phyloP scores from a whole-genome alignment of 805 yeast species.

The Scheffersomyces spartinae region DNA sequence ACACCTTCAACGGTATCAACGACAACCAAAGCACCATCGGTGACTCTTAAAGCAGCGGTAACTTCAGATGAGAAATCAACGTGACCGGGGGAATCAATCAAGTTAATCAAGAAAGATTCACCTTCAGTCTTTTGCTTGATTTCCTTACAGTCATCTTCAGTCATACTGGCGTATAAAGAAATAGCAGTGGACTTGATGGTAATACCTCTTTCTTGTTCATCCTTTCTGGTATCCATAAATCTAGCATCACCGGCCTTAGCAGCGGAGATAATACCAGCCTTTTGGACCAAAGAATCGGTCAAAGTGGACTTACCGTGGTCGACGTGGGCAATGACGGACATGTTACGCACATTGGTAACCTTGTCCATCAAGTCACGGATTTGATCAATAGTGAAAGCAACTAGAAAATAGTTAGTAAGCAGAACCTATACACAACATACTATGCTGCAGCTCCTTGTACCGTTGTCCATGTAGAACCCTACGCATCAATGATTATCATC shows the following conservation, averaged over 20 bases:
- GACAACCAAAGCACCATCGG: constrained; percentile 99
- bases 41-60: constrained; percentile 99
- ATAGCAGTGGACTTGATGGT: constrained; percentile 98
- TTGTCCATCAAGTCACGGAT: constrained; percentile 99
- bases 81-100: constrained; percentile 99
- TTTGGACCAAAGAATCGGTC: constrained; percentile 98
- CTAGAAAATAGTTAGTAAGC: constrained; percentile 24
- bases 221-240: constrained; percentile 99
- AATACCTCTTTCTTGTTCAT: constrained; percentile 99
- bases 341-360: constrained; percentile 99
- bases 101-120: constrained; percentile 90
- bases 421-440: too few relatives aligned
- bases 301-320: constrained; percentile 99
- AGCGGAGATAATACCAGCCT: constrained; percentile 99
- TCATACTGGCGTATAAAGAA: constrained; percentile 84
- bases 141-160: constrained; percentile 74
- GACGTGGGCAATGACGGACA: constrained; percentile 99
- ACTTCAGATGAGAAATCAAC: constrained; percentile 99
- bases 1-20: constrained; percentile 99
- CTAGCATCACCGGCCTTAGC: constrained; percentile 99
- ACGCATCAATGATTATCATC: too few relatives aligned
- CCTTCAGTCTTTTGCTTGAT: constrained; percentile 91
- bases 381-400: constrained; percentile 55
- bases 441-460: too few relatives aligned
- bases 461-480: too few relatives aligned